Evolutionary conservation across 139 green algal species (phyloP).

Genomic region (Raphidocelis subcapitata): DNA sequence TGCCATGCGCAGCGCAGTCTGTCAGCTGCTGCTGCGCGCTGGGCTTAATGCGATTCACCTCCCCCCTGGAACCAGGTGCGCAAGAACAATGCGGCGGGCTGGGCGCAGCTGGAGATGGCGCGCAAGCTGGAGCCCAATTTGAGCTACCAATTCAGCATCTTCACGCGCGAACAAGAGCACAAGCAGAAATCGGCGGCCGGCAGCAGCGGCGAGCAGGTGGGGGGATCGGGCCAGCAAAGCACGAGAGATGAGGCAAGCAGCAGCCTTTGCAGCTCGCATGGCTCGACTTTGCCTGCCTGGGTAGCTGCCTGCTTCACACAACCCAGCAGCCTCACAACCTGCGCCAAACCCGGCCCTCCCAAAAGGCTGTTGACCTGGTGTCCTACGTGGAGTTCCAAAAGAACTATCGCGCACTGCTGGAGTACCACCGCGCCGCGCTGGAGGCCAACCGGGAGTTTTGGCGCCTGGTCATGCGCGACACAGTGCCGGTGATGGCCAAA

Average conservation of each 20-base stretch:
- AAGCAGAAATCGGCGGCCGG: conserved; percentile 39
- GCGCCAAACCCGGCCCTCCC: neutral
- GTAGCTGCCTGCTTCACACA: too few relatives aligned
- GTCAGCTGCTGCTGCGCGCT: too few relatives aligned
- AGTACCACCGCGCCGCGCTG: conserved; percentile 47
- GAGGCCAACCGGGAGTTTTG: conserved; percentile 47
- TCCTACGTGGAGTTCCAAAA: conserved; percentile 59
- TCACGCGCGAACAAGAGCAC: conserved; percentile 45
- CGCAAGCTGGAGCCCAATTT: conserved; percentile 36
- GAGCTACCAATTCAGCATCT: conserved; percentile 48
- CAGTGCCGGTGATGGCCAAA: conserved; percentile 24
- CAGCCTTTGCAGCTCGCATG: too few relatives aligned
- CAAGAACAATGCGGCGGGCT: conserved; percentile 28
- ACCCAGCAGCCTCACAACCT: too few relatives aligned
- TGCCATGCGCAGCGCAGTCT: too few relatives aligned
- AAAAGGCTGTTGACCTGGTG: conserved; percentile 38
- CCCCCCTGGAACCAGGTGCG: too few relatives aligned
- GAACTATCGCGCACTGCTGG: conserved; percentile 42
- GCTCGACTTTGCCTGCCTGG: too few relatives aligned
- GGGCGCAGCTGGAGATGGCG: conserved; percentile 40
- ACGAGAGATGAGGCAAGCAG: too few relatives aligned
- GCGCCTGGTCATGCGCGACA: conserved; percentile 37
- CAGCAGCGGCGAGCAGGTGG: conserved; percentile 27
- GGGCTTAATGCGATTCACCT: too few relatives aligned
- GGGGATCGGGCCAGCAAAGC: neutral